Percentiles rank a stretch among this genome's conserved stretches.
Conservation (phyloP, 225 moss, liverwort and hornwort genomes). For the Asterella californica region DNA sequence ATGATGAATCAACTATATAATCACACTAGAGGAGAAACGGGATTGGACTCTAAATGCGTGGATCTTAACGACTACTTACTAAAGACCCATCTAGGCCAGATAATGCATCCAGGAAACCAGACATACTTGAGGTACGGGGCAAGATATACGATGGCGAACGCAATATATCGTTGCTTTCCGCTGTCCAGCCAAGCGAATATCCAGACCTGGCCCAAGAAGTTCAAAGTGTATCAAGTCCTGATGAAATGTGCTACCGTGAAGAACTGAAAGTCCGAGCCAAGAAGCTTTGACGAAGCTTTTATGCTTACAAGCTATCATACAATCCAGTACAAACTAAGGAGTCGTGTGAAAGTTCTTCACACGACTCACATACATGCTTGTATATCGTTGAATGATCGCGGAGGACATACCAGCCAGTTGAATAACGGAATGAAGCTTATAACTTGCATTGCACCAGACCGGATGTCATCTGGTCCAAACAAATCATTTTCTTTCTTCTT, state of each 20-base stretch:
- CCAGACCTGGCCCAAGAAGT: slow-evolving; percentile 62
- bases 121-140: slow-evolving; percentile 92
- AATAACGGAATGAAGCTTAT: slow-evolving; percentile 98
- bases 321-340: not conserved
- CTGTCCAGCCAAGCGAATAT: slow-evolving; percentile 97
- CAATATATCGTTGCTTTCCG: slow-evolving; percentile 76
- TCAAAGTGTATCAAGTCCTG: not conserved
- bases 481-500: slow-evolving; percentile 54
- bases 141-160: slow-evolving; percentile 73
- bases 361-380: not conserved
- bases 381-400: not conserved
- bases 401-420: slow-evolving; percentile 82
- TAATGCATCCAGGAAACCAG: not conserved
- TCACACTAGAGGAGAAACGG: too few relatives aligned
- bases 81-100: not conserved
- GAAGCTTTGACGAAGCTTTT: not conserved
- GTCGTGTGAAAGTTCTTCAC: not conserved
- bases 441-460: slow-evolving; percentile 89
- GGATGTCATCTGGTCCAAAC: slow-evolving; percentile 85
- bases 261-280: not conserved
- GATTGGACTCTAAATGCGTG: not conserved
- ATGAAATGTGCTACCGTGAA: not conserved
- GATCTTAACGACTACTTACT: not conserved
- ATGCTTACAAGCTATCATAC: too few relatives aligned
- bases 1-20: too few relatives aligned